phyloP scores from a whole-genome alignment of 1,139 yeast genomes.

The Saccharomycopsis hybrid region DNA sequence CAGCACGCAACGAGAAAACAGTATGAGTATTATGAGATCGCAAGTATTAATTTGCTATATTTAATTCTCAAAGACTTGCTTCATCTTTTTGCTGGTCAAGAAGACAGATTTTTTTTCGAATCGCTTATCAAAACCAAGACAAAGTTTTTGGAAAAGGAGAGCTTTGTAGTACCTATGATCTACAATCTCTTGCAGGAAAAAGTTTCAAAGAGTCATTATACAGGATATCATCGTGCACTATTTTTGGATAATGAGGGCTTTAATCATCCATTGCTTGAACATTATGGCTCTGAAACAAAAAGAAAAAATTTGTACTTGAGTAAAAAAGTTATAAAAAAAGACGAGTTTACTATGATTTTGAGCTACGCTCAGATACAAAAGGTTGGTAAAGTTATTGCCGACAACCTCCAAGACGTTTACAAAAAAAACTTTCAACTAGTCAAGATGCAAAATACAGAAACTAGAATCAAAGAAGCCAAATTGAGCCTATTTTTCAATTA shows the following conservation, averaged over 20 bases:
- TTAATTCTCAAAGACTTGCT: background rate
- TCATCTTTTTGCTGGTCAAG: conserved; percentile 4
- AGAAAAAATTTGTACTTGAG: too few relatives aligned
- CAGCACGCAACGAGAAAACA: background rate
- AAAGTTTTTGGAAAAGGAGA: background rate
- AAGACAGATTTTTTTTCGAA: background rate
- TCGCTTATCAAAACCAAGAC: background rate
- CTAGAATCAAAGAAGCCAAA: too few relatives aligned
- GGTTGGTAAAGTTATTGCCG: background rate
- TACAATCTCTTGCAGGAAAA: too few relatives aligned
- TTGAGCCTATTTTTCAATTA: too few relatives aligned
- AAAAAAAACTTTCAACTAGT: background rate
- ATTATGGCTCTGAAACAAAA: too few relatives aligned
- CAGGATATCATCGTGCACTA: too few relatives aligned
- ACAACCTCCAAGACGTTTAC: background rate
- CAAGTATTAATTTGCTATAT: background rate
- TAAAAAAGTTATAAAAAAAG: background rate
- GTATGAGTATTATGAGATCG: background rate
- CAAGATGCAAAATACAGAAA: background rate
- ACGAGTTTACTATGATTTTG: background rate
- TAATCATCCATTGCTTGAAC: too few relatives aligned
- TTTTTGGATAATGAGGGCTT: too few relatives aligned
- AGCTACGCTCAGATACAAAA: background rate
- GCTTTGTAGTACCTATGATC: too few relatives aligned
- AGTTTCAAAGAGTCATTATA: too few relatives aligned